These are phyloP conservation scores for Paecilomyces fulvus DNA, from an alignment of 2,329 filamentous ascomycete genomes.

Conservation along the genomic window DNA sequence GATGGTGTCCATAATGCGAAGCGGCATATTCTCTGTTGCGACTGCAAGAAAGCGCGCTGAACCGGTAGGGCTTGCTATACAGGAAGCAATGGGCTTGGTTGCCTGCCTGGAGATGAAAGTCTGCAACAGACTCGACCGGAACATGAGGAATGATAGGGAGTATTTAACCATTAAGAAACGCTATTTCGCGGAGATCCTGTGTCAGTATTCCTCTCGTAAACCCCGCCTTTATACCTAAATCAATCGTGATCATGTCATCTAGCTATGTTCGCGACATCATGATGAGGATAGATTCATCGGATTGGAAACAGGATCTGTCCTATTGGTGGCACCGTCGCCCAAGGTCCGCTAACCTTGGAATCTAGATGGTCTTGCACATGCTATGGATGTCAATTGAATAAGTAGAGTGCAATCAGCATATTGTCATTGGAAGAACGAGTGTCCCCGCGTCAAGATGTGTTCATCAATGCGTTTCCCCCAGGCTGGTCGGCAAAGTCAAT, in stretches of 20 bases:
- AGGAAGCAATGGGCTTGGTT: not conserved
- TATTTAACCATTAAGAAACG: not conserved
- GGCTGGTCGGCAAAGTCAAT: not conserved
- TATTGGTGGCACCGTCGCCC: not conserved
- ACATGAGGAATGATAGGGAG: not conserved
- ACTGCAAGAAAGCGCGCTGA: not conserved
- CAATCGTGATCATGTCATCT: not conserved
- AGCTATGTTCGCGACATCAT: not conserved
- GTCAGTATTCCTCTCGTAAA: not conserved
- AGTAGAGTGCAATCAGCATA: not conserved
- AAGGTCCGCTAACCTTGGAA: not conserved
- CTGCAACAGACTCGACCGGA: not conserved
- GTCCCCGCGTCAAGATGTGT: not conserved
- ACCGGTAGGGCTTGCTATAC: not conserved
- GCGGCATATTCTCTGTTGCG: constrained; percentile 9
- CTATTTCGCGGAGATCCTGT: not conserved
- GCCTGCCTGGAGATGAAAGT: not conserved
- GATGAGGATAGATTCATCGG: not conserved
- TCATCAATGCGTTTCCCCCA: not conserved
- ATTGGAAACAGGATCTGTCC: not conserved
- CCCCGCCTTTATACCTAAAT: not conserved
- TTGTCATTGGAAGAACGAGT: not conserved
- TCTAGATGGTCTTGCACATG: not conserved
- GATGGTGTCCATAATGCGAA: constrained; percentile 30
- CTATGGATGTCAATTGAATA: not conserved